phyloP scores from a whole-genome alignment of 202 grass and related monocot species.

The Elaeis oleifera region DNA sequence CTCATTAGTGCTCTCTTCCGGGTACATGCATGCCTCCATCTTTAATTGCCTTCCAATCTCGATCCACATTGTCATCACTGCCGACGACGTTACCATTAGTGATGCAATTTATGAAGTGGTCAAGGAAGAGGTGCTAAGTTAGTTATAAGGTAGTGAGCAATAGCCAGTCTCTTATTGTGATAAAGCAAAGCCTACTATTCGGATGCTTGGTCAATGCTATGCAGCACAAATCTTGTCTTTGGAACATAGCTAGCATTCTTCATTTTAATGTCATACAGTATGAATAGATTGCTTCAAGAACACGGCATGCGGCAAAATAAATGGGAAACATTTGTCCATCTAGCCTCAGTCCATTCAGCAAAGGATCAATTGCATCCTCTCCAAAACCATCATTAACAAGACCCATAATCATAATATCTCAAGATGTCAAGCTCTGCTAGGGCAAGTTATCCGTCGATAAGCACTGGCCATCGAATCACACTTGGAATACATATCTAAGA shows the following conservation, averaged over 20 bases:
- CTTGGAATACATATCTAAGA: slow-evolving; percentile 72
- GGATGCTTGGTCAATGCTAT: slow-evolving; percentile 80
- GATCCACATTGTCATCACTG: too few relatives aligned
- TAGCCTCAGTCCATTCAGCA: slow-evolving; percentile 36
- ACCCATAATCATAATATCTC: slow-evolving; percentile 72
- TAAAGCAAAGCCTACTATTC: slow-evolving; percentile 77
- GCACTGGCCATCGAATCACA: slow-evolving; percentile 67
- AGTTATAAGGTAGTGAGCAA: slow-evolving; percentile 61
- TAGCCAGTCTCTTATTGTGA: slow-evolving; percentile 76
- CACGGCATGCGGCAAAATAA: slow-evolving; percentile 55
- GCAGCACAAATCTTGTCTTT: slow-evolving; percentile 61
- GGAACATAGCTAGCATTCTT: slow-evolving; percentile 78
- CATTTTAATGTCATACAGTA: slow-evolving; percentile 75
- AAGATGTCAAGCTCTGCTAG: slow-evolving; percentile 50
- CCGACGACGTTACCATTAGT: too few relatives aligned
- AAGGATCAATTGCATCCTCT: slow-evolving; percentile 69
- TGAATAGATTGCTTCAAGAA: slow-evolving; percentile 64
- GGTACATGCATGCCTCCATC: too few relatives aligned
- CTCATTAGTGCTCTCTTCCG: too few relatives aligned
- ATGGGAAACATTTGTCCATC: slow-evolving; percentile 50
- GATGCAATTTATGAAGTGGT: too few relatives aligned
- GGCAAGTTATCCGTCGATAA: slow-evolving; percentile 45
- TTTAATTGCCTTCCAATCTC: too few relatives aligned
- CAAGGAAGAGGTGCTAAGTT: slow-evolving; percentile 23
- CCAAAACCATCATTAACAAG: slow-evolving; percentile 65